Evolutionary conservation across 768 basidiomycete species (phyloP).

Genomic region (Boletellus sp.): DNA sequence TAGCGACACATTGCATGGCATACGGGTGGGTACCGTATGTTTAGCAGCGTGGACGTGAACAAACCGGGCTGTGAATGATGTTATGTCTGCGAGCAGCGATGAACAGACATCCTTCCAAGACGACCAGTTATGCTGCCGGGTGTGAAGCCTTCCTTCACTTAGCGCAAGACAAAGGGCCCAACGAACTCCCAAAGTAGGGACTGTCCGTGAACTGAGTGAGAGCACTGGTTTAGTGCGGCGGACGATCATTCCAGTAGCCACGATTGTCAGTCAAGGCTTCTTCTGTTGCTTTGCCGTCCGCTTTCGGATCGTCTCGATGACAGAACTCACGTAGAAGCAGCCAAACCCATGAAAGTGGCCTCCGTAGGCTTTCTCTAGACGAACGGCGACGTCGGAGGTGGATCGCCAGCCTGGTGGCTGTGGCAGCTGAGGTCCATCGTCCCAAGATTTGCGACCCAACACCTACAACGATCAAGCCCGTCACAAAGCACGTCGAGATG

Average conservation of each 20-base stretch:
- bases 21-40: constrained; percentile 1
- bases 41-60: constrained; percentile 3
- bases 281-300: constrained; percentile 31
- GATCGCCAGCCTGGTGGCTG: constrained; percentile 22
- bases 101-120: constrained; percentile 5
- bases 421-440: constrained; percentile 20
- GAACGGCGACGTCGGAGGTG: constrained; percentile 24
- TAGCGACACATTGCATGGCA: not conserved
- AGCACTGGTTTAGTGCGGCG: not conserved
- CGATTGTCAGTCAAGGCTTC: constrained; percentile 19
- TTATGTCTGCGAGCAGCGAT: constrained; percentile 5
- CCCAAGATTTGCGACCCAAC: constrained; percentile 24
- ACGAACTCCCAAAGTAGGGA: constrained; percentile 15
- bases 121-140: not conserved
- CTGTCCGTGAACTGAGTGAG: constrained; percentile 4
- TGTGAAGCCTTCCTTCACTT: constrained; percentile 1
- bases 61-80: constrained; percentile 4
- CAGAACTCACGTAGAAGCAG: constrained; percentile 32
- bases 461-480: constrained; percentile 16
- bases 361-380: constrained; percentile 26
- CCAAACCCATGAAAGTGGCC: constrained; percentile 33
- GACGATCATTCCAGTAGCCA: constrained; percentile 10
- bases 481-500: not conserved
- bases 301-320: constrained; percentile 30
- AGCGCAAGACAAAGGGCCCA: constrained; percentile 2